Evolutionary conservation across 2,329 filamentous ascomycete genomes (phyloP), one percentile per base, ranked within the genome.

Genomic region (Colletotrichum sp.): DNA sequence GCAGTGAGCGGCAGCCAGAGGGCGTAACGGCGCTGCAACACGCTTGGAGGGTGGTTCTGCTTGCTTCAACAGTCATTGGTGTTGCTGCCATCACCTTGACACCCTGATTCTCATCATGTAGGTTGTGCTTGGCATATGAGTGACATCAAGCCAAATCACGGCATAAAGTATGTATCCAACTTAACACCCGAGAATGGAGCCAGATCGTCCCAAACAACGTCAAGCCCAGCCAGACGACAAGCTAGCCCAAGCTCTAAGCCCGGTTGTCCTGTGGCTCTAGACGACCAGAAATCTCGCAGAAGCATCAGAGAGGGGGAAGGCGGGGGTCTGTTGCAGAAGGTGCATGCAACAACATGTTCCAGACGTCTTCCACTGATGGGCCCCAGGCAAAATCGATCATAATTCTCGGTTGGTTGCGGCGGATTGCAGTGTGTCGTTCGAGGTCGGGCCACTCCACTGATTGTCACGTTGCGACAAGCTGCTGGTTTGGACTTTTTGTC

Each of bases 341-440:
- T 44, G 27, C 48, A 74, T 36, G 32, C 36, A 39, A 57, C 48
- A 11, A 39, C 64, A 69, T 48, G 70, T 76, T 76, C 70, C 70
- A 76, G 70, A 76, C 64, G 71, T 73, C 61, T 76, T 76, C 70
- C 59, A 64, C 65, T 27, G 39, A 76, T 69, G 74, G 74, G 34
- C 34, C 55, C 70, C 27, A 30, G 8, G 59, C 44, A 65, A 30
- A 52, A 74, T 69, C 48, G 70, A 73, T 69, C 64, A 68, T 34
- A 8, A 28, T 69, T 27, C n/a, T 73, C 64, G 64, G 69, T 32
- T 73, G 44, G 32, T 39, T 68, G 69, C 73, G 63, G 44, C 64
- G 70, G 70, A 64, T 72, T 68, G 69, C 63, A 65, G 57, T 64
- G 73, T 73, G 27, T 68, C 44, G 39, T 68, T 68, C 39, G 64